These are phyloP conservation scores for Populus alba DNA, from an alignment of 345 rosid species.

Conservation along the genomic window DNA sequence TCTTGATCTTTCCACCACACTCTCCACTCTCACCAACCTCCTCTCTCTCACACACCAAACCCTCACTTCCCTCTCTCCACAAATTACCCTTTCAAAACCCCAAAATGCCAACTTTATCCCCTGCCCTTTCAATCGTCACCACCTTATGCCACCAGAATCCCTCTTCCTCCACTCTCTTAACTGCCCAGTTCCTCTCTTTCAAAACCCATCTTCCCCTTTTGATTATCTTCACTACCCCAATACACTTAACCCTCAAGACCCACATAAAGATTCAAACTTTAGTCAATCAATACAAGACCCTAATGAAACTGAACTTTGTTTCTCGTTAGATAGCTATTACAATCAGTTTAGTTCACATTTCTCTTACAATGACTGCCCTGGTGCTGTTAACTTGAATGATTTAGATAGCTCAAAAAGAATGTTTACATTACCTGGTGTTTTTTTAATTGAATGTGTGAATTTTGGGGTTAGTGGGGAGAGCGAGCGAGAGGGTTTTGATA, in stretches of 20 bases:
- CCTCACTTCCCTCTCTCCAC: constrained; percentile 21
- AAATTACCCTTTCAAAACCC: constrained; percentile 24
- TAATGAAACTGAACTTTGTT: constrained; percentile 32
- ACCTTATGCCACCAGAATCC: constrained; percentile 63
- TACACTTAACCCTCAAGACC: constrained; percentile 31
- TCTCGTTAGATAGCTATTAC: constrained; percentile 51
- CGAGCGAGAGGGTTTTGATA: constrained; percentile 16
- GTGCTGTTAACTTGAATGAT: constrained; percentile 47
- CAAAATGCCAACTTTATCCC: constrained; percentile 31
- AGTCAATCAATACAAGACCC: constrained; percentile 20
- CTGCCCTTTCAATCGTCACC: constrained; percentile 62
- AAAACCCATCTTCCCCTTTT: constrained; percentile 26
- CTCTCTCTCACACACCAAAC: constrained; percentile 41
- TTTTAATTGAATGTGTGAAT: constrained; percentile 53
- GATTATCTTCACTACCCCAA: constrained; percentile 46
- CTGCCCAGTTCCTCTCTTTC: constrained; percentile 51
- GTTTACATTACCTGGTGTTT: constrained; percentile 53
- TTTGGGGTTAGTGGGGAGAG: constrained; percentile 29
- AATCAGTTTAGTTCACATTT: constrained; percentile 42
- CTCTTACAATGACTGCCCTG: constrained; percentile 67
- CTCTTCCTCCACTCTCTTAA: constrained; percentile 69
- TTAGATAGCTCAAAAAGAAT: constrained; percentile 28
- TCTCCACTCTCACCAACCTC: constrained; percentile 41
- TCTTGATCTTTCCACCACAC: constrained; percentile 39
- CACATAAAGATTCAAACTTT: background rate